Percentiles rank a stretch among this genome's conserved stretches.
phyloP scores from a whole-genome alignment of 2,329 filamentous ascomycete genomes.

The Stagonosporopsis vannaccii region DNA sequence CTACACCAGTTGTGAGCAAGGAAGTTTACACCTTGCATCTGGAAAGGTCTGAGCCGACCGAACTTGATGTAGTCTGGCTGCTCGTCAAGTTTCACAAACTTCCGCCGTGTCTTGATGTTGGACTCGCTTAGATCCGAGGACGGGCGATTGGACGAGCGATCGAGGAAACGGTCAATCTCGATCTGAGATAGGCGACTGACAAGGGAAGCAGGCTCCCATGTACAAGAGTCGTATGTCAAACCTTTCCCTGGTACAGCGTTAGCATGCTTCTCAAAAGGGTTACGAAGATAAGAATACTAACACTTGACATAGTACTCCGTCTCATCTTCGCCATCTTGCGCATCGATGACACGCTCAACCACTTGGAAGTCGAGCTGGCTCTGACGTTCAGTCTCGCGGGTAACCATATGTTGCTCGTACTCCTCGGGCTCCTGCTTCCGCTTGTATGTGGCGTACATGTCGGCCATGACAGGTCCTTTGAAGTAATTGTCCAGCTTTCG shows the following conservation, averaged over 20 bases:
- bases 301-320: constrained; percentile 96
- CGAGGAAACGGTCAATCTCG: constrained; percentile 90
- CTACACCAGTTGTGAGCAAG: constrained; percentile 95
- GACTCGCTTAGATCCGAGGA: constrained; percentile 80
- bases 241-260: constrained; percentile 68
- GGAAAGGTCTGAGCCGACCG: constrained; percentile 89
- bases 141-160: constrained; percentile 82
- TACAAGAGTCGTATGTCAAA: constrained; percentile 90
- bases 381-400: constrained; percentile 89
- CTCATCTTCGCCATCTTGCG: constrained; percentile 78
- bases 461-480: constrained; percentile 79
- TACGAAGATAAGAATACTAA: constrained; percentile 40
- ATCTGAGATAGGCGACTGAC: constrained; percentile 81
- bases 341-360: constrained; percentile 90
- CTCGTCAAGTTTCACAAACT: constrained; percentile 66
- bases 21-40: constrained; percentile 93
- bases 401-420: constrained; percentile 92
- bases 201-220: constrained; percentile 83
- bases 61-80: constrained; percentile 86
- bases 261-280: constrained; percentile 27
- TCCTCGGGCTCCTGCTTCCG: constrained; percentile 76
- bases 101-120: constrained; percentile 72
- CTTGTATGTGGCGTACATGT: constrained; percentile 69
- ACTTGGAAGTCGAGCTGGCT: constrained; percentile 88
- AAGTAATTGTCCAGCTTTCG: constrained; percentile 96